Conservation (phyloP, 805 yeast species). For the Pichia kluyveri region DNA sequence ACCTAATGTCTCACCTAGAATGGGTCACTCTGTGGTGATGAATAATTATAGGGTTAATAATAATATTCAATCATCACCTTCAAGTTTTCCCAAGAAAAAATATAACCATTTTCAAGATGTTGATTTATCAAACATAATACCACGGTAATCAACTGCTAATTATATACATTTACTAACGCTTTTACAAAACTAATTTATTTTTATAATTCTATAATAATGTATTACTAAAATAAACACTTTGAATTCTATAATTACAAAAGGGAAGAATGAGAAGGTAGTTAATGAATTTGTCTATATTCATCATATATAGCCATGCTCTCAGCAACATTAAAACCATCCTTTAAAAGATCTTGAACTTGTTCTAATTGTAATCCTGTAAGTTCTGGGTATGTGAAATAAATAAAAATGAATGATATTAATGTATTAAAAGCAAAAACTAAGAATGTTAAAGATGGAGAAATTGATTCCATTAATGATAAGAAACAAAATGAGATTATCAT, state of each 20-base stretch:
- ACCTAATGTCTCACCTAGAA: not conserved
- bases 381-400: constrained; percentile 41
- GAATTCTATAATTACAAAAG: too few species aligned
- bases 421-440: constrained; percentile 37
- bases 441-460: constrained; percentile 46
- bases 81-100: constrained; percentile 1
- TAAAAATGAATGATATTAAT: constrained; percentile 32
- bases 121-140: constrained; percentile 8
- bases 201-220: too few species aligned
- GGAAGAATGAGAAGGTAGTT: not conserved
- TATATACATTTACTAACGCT: too few species aligned
- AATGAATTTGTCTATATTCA: not conserved
- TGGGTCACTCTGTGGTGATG: not conserved
- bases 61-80: not conserved
- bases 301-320: constrained; percentile 27
- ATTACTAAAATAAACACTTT: too few species aligned
- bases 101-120: constrained; percentile 2
- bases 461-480: constrained; percentile 41
- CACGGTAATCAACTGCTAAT: constrained; percentile 1
- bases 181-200: too few species aligned
- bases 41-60: not conserved
- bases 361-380: constrained; percentile 43
- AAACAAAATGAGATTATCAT: constrained; percentile 42
- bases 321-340: constrained; percentile 39
- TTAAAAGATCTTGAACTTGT: constrained; percentile 37